Evolutionary conservation across 257 asterid genomes (phyloP).

Genomic region (Primulina eburnea): DNA sequence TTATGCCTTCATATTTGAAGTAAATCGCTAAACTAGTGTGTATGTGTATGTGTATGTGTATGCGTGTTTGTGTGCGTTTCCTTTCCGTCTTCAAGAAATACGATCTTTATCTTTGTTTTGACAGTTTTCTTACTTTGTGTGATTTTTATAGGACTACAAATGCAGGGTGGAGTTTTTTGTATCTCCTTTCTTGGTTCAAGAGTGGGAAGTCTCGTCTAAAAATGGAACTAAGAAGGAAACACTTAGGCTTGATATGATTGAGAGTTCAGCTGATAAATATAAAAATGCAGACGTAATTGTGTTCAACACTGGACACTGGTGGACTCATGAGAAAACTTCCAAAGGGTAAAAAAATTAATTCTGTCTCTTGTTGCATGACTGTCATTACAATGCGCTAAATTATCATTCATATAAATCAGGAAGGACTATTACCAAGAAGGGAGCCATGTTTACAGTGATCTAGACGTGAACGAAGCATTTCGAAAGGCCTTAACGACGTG

Average conservation of each 20-base stretch:
- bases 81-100: background rate
- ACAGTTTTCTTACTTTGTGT: background rate
- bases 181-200: slow-evolving; percentile 71
- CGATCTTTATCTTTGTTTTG: background rate
- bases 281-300: slow-evolving; percentile 55
- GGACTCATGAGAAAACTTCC: slow-evolving; percentile 86
- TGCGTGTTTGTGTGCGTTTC: background rate
- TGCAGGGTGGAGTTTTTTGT: slow-evolving; percentile 67
- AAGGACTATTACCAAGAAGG: slow-evolving; percentile 81
- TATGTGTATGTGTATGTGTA: background rate
- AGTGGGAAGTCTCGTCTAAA: slow-evolving; percentile 45
- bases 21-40: slow-evolving; percentile 25
- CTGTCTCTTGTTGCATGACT: background rate
- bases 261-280: slow-evolving; percentile 47
- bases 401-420: slow-evolving; percentile 35
- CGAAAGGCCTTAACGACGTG: slow-evolving; percentile 64
- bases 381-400: background rate
- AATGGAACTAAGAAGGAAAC: slow-evolving; percentile 66
- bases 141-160: slow-evolving; percentile 50
- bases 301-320: slow-evolving; percentile 87
- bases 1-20: slow-evolving; percentile 59
- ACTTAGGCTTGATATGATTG: slow-evolving; percentile 60
- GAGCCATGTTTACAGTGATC: slow-evolving; percentile 49
- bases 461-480: slow-evolving; percentile 59
- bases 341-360: slow-evolving; percentile 41